These are phyloP conservation scores for Trichoderma aggressivum DNA, from an alignment of 2,329 filamentous ascomycete genomes.

Conservation along the genomic window DNA sequence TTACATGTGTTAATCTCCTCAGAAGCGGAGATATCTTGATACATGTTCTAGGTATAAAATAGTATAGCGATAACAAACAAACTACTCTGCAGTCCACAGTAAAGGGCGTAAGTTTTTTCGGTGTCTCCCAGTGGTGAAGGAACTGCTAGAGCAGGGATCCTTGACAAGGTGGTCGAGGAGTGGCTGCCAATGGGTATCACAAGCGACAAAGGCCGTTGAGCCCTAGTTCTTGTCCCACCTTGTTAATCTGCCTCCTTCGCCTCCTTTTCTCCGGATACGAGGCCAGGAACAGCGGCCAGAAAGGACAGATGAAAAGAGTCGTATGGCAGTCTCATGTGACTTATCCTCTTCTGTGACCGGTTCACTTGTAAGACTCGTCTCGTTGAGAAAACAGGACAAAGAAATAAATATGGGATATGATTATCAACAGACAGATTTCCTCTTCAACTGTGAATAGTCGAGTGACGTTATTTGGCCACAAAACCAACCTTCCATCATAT, in stretches of 20 bases:
- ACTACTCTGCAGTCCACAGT: too few relatives aligned
- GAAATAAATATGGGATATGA: background rate
- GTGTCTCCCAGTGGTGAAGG: too few relatives aligned
- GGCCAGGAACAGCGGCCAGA: background rate
- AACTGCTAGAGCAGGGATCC: too few relatives aligned
- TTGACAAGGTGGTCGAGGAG: too few relatives aligned
- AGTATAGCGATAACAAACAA: too few relatives aligned
- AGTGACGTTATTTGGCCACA: background rate
- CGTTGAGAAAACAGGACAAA: background rate
- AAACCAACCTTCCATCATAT: background rate
- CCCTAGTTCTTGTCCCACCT: background rate
- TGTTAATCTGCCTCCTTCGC: background rate
- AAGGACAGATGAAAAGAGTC: background rate
- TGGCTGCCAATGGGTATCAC: background rate
- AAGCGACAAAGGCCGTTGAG: background rate
- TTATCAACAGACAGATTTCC: background rate
- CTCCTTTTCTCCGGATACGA: background rate
- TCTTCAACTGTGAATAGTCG: background rate
- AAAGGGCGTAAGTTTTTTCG: too few relatives aligned
- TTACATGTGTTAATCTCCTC: too few relatives aligned
- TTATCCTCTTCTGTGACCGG: background rate
- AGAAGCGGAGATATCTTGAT: too few relatives aligned
- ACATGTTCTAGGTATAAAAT: too few relatives aligned
- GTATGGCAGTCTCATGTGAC: background rate
- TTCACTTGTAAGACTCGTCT: background rate